Conservation (phyloP, 306 rosid species). For the Ormosia semicastrata region DNA sequence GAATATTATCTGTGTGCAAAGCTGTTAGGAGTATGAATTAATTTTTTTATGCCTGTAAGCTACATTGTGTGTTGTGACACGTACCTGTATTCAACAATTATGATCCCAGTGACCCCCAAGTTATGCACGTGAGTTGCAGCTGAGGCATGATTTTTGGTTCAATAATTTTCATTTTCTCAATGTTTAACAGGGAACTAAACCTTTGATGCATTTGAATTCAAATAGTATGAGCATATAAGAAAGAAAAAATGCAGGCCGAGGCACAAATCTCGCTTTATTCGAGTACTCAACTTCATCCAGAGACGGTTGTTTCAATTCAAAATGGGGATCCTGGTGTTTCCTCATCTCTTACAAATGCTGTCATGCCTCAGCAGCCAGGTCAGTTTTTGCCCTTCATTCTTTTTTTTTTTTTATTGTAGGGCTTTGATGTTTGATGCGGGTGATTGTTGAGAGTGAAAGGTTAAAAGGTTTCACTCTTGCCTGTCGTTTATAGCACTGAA, state of each 20-base stretch:
- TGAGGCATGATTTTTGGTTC: neutral
- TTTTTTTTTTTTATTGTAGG: neutral
- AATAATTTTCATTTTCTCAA: neutral
- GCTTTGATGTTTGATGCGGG: slow-evolving; percentile 15
- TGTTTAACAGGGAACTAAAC: slow-evolving; percentile 28
- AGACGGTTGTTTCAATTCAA: slow-evolving; percentile 41
- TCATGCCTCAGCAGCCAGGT: slow-evolving; percentile 63
- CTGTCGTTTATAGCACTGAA: slow-evolving; percentile 49
- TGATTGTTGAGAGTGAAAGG: slow-evolving; percentile 9
- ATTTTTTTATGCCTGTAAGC: slow-evolving; percentile 25
- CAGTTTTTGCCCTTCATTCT: neutral
- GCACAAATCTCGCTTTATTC: slow-evolving; percentile 37
- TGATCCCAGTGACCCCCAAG: neutral
- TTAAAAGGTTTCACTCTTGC: neutral
- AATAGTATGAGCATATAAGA: slow-evolving; percentile 22
- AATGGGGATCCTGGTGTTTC: slow-evolving; percentile 56
- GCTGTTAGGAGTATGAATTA: slow-evolving; percentile 3
- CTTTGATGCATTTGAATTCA: slow-evolving; percentile 19
- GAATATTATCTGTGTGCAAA: neutral
- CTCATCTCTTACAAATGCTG: slow-evolving; percentile 40
- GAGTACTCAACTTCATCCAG: slow-evolving; percentile 44
- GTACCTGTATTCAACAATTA: neutral
- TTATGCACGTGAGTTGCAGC: slow-evolving; percentile 18
- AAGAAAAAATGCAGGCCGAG: slow-evolving; percentile 57
- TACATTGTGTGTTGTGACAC: slow-evolving; percentile 27